These are phyloP conservation scores for Ophiognomonia clavigignenti-juglandacearum DNA, from an alignment of 2,329 filamentous ascomycete species.

Conservation along the genomic window DNA sequence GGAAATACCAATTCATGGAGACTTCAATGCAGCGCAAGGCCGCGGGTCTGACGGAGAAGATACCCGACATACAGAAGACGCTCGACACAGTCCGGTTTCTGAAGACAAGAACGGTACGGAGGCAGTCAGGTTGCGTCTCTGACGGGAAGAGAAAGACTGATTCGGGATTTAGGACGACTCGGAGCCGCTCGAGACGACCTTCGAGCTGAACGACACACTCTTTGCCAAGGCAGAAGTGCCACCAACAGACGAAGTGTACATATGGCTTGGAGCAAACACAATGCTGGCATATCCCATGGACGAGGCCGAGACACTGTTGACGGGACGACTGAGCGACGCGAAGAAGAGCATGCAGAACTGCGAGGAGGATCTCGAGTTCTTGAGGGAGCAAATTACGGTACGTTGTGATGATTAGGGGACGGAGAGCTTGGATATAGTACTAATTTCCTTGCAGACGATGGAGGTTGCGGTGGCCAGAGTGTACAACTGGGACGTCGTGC, in stretches of 20 bases:
- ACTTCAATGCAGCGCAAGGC: constrained; percentile 82
- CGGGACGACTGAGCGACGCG: constrained; percentile 72
- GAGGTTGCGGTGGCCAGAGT: constrained; percentile 94
- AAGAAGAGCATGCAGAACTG: constrained; percentile 79
- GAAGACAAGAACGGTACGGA: constrained; percentile 63
- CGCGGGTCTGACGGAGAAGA: constrained; percentile 82
- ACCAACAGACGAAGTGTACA: constrained; percentile 83
- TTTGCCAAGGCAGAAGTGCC: constrained; percentile 83
- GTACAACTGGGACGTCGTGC: constrained; percentile 99
- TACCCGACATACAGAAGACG: constrained; percentile 95
- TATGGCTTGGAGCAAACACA: constrained; percentile 97
- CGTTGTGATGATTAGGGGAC: no score
- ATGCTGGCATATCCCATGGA: constrained; percentile 93
- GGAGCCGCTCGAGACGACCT: constrained; percentile 82
- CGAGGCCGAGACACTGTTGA: constrained; percentile 76
- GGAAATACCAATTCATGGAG: constrained; percentile 99
- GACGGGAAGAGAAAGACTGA: neutral
- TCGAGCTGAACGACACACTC: constrained; percentile 94
- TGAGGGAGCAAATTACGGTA: constrained; percentile 95
- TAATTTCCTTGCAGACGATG: constrained; percentile 60
- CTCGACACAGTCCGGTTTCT: constrained; percentile 86
- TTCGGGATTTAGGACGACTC: constrained; percentile 33
- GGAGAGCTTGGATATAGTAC: neutral
- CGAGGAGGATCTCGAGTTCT: constrained; percentile 92
- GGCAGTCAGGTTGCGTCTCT: neutral